Conservation (phyloP, 1,284 basidiomycete genomes). For the Ceratorhiza oryzae-sativae region DNA sequence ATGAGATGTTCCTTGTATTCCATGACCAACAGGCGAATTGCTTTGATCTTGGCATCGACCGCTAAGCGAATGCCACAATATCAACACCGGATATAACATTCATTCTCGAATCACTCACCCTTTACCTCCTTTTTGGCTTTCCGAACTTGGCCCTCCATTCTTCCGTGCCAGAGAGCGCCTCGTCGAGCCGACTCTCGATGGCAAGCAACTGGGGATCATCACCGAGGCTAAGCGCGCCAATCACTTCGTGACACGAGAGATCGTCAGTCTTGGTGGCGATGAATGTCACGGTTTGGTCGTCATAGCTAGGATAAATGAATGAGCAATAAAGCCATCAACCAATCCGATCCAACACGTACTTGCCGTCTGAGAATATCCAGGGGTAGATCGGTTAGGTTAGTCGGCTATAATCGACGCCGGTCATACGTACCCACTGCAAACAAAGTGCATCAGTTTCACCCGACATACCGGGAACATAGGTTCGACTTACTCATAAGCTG, state of each 20-base stretch:
- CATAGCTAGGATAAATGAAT: constrained; percentile 54
- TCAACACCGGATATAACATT: neutral
- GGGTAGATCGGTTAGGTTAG: neutral
- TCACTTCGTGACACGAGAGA: constrained; percentile 54
- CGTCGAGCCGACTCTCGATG: constrained; percentile 58
- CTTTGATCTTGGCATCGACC: constrained; percentile 49
- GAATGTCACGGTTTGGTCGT: constrained; percentile 65
- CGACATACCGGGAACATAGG: neutral
- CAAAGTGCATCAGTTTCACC: neutral
- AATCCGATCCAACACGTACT: constrained; percentile 51
- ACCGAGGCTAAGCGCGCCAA: constrained; percentile 58
- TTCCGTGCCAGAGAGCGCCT: constrained; percentile 52
- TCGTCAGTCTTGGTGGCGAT: constrained; percentile 72
- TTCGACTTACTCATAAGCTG: constrained; percentile 65
- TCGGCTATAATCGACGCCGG: neutral
- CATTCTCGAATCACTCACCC: neutral
- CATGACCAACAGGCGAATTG: constrained; percentile 51
- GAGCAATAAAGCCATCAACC: neutral
- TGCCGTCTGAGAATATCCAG: constrained; percentile 54
- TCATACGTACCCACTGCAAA: constrained; percentile 49
- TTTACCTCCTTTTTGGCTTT: neutral
- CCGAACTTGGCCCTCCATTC: constrained; percentile 49
- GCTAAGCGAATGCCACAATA: constrained; percentile 10
- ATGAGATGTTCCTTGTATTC: constrained; percentile 60
- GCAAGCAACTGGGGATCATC: constrained; percentile 61